Evolutionary conservation across 768 basidiomycete species (phyloP).

Genomic region (Lactarius psammicola): DNA sequence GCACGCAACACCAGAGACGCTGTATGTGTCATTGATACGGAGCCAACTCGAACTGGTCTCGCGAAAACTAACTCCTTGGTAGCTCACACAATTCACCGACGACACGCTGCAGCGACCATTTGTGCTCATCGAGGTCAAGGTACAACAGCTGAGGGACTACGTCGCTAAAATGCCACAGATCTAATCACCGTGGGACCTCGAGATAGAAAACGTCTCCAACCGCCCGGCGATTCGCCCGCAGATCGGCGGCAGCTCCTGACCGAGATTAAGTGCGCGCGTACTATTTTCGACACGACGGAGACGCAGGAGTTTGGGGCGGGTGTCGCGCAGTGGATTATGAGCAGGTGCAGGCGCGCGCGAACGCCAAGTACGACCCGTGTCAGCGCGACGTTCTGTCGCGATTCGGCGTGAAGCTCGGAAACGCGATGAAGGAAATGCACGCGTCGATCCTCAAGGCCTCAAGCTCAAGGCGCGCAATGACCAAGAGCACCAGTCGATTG

Average conservation of each 20-base stretch:
- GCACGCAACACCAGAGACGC: constrained; percentile 55
- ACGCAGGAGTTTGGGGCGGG: constrained; percentile 91
- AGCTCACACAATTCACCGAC: constrained; percentile 77
- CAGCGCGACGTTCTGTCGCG: constrained; percentile 90
- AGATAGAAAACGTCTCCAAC: constrained; percentile 90
- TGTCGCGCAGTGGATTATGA: constrained; percentile 96
- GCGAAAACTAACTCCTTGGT: constrained; percentile 21
- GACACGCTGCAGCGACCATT: constrained; percentile 79
- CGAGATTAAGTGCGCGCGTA: constrained; percentile 94
- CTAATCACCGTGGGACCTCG: constrained; percentile 97
- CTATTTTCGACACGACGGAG: constrained; percentile 97
- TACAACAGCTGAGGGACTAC: constrained; percentile 83
- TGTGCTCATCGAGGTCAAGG: constrained; percentile 80
- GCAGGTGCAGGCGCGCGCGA: constrained; percentile 94
- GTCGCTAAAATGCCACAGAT: constrained; percentile 98
- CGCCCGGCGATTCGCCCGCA: constrained; percentile 86
- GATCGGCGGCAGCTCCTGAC: constrained; percentile 95
- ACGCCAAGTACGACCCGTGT: constrained; percentile 99
- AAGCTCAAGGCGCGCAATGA: constrained; percentile 96
- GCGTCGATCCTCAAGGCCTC: constrained; percentile 79
- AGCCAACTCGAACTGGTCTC: neutral
- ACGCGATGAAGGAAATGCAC: constrained; percentile 97
- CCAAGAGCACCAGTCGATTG: constrained; percentile 94
- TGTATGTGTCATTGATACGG: constrained; percentile 81
- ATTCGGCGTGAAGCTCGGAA: constrained; percentile 90